These are phyloP conservation scores for Trichoderma endophyticum DNA, from an alignment of 2,329 filamentous ascomycete species.

Conservation along the genomic window DNA sequence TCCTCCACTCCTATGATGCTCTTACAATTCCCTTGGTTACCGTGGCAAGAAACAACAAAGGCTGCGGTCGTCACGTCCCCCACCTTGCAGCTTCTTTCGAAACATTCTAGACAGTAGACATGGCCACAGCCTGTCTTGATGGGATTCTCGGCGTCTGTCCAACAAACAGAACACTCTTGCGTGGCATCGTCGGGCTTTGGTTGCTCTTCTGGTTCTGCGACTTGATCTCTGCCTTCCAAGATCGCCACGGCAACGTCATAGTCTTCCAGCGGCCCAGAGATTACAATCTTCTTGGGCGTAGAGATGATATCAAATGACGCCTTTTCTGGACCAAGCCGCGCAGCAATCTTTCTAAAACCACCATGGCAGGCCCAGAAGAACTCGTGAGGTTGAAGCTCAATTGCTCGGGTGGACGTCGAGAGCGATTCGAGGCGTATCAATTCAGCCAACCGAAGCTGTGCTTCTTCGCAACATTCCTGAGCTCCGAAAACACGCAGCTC, in stretches of 20 bases:
- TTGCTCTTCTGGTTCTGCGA: neutral
- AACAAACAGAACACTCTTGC: slow-evolving; percentile 37
- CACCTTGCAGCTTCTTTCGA: slow-evolving; percentile 26
- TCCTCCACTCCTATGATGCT: neutral
- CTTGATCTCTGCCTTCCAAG: neutral
- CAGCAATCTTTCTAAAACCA: slow-evolving; percentile 30
- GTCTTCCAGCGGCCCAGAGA: slow-evolving; percentile 26
- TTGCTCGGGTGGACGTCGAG: slow-evolving; percentile 1
- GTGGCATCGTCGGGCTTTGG: slow-evolving; percentile 32
- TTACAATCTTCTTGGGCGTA: slow-evolving; percentile 29
- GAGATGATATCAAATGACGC: slow-evolving; percentile 33
- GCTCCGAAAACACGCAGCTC: slow-evolving; percentile 6
- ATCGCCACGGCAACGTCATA: slow-evolving; percentile 11
- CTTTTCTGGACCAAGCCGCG: slow-evolving; percentile 28
- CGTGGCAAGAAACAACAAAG: neutral
- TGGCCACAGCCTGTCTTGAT: slow-evolving; percentile 38
- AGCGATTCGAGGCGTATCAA: slow-evolving; percentile 1
- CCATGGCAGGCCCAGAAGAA: slow-evolving; percentile 33
- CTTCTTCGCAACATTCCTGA: neutral
- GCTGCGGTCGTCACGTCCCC: neutral
- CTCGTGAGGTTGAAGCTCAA: slow-evolving; percentile 28
- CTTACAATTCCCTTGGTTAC: neutral
- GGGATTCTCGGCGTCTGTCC: slow-evolving; percentile 34
- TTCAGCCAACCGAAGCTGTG: neutral
- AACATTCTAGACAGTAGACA: slow-evolving; percentile 42